phyloP scores from a whole-genome alignment of 2,329 filamentous ascomycete species.

The Botryotinia narcissicola region DNA sequence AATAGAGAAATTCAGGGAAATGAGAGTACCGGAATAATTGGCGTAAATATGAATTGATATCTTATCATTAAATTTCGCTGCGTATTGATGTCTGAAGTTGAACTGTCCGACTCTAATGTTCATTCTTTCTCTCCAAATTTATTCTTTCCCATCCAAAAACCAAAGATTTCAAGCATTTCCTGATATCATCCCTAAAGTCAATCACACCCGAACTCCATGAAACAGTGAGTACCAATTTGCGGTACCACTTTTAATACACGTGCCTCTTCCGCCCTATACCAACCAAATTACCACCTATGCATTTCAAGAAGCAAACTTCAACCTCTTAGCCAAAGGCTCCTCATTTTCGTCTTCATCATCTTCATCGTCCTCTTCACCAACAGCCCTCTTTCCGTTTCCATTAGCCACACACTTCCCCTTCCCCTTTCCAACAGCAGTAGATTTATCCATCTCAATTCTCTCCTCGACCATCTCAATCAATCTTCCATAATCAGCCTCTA shows the following conservation, averaged over 20 bases:
- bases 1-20: background rate
- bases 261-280: background rate
- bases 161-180: background rate
- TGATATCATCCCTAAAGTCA: constrained; percentile 9
- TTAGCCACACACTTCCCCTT: constrained; percentile 2
- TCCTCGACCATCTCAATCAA: constrained; percentile 46
- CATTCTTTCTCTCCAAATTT: background rate
- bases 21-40: background rate
- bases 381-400: background rate
- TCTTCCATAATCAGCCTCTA: constrained; percentile 71
- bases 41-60: background rate
- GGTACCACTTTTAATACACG: background rate
- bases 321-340: constrained; percentile 29
- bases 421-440: constrained; percentile 1
- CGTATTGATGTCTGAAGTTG: background rate
- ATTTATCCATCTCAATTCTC: constrained; percentile 21
- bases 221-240: background rate
- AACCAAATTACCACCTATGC: background rate
- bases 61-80: background rate
- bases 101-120: background rate
- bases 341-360: constrained; percentile 25
- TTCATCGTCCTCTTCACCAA: constrained; percentile 18
- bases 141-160: background rate
- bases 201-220: constrained; percentile 2
- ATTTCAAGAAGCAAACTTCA: constrained; percentile 21